phyloP scores from a whole-genome alignment of 345 rosid species.

The Toxicodendron radicans region DNA sequence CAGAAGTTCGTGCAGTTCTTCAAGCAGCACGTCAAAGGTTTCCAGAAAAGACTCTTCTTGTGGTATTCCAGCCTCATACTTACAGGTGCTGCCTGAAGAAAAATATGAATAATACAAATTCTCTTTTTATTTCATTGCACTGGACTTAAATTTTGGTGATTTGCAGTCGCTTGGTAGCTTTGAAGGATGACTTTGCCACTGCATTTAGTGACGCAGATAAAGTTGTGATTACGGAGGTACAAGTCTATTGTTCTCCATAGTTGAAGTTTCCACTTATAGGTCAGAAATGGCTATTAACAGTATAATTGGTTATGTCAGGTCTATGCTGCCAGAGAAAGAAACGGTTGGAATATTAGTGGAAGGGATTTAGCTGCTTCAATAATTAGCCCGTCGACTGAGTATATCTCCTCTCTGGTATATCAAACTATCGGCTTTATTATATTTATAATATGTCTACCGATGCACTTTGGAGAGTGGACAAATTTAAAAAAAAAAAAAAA shows the following conservation, averaged over 20 bases:
- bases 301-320: constrained; percentile 25
- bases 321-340: constrained; percentile 33
- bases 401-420: constrained; percentile 31
- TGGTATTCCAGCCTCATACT: constrained; percentile 38
- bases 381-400: constrained; percentile 27
- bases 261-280: not conserved
- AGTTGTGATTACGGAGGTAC: constrained; percentile 31
- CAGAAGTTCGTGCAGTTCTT: constrained; percentile 35
- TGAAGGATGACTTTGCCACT: constrained; percentile 26
- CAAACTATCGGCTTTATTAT: no score
- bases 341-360: constrained; percentile 31
- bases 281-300: not conserved
- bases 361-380: constrained; percentile 34
- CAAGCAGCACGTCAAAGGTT: constrained; percentile 34
- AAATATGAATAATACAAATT: not conserved
- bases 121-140: not conserved
- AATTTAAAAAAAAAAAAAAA: no score
- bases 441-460: no score
- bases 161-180: constrained; percentile 29
- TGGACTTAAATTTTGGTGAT: not conserved
- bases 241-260: not conserved
- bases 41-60: constrained; percentile 24
- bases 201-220: constrained; percentile 31
- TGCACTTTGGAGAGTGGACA: no score
- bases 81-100: constrained; percentile 21